Conservation (phyloP, 1,139 yeast genomes). For the Blastobotrys capitulatus region DNA sequence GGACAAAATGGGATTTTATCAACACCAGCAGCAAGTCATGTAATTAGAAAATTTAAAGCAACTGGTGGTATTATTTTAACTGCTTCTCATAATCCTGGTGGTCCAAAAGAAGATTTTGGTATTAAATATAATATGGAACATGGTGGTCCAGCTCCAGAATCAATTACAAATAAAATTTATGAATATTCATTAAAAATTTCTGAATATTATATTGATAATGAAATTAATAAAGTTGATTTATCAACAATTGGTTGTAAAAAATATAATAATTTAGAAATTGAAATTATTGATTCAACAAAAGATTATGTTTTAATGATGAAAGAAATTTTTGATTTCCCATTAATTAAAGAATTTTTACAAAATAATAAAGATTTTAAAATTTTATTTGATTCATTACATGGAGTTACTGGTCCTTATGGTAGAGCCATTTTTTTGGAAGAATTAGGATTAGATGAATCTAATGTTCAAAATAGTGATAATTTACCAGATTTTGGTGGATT, state of each 20-base stretch:
- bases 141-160: conserved; percentile 99
- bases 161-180: conserved; percentile 82
- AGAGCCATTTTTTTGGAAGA: conserved; percentile 76
- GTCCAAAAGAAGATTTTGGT: conserved; percentile 88
- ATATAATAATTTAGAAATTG: conserved; percentile 54
- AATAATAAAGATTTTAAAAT: conserved; percentile 58
- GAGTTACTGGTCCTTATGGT: conserved; percentile 98
- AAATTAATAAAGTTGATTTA: conserved; percentile 59
- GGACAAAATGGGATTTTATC: conserved; percentile 87
- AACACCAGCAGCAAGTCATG: conserved; percentile 94
- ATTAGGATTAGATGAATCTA: conserved; percentile 63
- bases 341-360: conserved; percentile 67
- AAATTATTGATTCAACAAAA: conserved; percentile 73
- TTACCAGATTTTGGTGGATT: conserved; percentile 92
- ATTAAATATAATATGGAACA: conserved; percentile 92
- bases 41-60: conserved; percentile 69
- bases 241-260: conserved; percentile 48
- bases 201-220: conserved; percentile 50
- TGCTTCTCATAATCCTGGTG: conserved; percentile 99
- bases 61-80: conserved; percentile 97
- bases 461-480: conserved; percentile 76
- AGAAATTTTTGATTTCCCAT: conserved; percentile 79
- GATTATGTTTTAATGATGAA: conserved; percentile 78
- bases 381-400: conserved; percentile 86
- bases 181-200: conserved; percentile 58